Conservation (phyloP, 768 basidiomycete genomes). For the Boletus subparvulus region DNA sequence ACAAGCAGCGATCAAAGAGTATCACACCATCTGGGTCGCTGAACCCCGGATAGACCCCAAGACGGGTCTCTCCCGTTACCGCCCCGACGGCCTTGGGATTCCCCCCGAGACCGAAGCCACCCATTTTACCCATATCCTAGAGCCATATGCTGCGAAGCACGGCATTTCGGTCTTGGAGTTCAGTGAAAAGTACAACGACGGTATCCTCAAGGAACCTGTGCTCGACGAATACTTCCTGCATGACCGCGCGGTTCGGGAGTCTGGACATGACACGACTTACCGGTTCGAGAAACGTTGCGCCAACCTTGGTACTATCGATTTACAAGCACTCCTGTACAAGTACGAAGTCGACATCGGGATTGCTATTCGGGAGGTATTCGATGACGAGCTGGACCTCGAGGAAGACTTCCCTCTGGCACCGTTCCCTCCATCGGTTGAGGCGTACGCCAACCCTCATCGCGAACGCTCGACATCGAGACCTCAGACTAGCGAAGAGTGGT, state of each 20-base stretch:
- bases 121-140: conserved; percentile 96
- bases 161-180: conserved; percentile 94
- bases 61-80: conserved; percentile 91
- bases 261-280: conserved; percentile 95
- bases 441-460: conserved; percentile 61
- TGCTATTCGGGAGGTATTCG: conserved; percentile 93
- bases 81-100: conserved; percentile 92
- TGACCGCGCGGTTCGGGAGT: conserved; percentile 94
- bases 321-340: conserved; percentile 96
- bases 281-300: conserved; percentile 97
- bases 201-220: conserved; percentile 75
- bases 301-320: conserved; percentile 93
- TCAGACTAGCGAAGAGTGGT: conserved; percentile 90
- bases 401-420: conserved; percentile 90
- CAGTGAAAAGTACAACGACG: conserved; percentile 92
- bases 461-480: conserved; percentile 57
- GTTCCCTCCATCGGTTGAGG: conserved; percentile 79
- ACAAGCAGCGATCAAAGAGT: conserved; percentile 97
- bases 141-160: conserved; percentile 90
- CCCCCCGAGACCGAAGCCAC: conserved; percentile 98
- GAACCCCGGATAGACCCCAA: conserved; percentile 92
- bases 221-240: conserved; percentile 98
- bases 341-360: conserved; percentile 99
- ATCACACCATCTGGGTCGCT: conserved; percentile 96
- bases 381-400: conserved; percentile 86